Evolutionary conservation across 441 rosid species (phyloP), one percentile per base, ranked within the genome.

Genomic region (Adansonia madagascariensis): DNA sequence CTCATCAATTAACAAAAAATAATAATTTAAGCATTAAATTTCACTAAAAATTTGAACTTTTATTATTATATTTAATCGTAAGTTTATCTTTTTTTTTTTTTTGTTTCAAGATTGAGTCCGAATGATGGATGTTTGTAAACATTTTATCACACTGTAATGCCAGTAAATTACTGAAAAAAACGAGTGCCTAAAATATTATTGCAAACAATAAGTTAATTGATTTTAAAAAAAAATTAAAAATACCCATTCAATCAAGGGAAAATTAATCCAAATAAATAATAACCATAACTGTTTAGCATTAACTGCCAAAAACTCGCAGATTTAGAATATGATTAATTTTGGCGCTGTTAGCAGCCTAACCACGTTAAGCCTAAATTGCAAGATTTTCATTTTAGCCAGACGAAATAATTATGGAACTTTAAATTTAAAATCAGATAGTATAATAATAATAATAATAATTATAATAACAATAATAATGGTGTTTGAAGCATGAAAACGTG

Each of bases 401-500:
- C 31, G 31, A 27, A 27, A 27, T 27, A 27, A 27, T 27, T 27
- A 27, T 27, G 31, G 6, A 3, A 18, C 20, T 18, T 18, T 8
- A 56, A 18, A 18, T 56, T 56, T 7, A 22, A 56, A 6, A 6
- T 43, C 0, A 43, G 8, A 43, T 43, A 43, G 43, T 43, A 43
- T 56, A 6, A 6, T 8, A 53, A 27, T 27, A 27, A 27, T 2
- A 27, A 27, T 2, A 27, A 27, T 11, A 61, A 2, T 12, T 27
- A 14, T 12, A 0, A 27, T 4, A 52, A 15, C 3, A 1, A 61
- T 27, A 12, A 6, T 12, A 14, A 15, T 35, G 12, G 0, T 35
- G 10, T 71, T 15, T 39, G 31, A 61, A 22, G 17, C 78, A 47
- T 18, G n/a, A 20, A 70, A 41, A 78, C 74, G 79, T 80, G 79